A percentile compares a stretch with the other conserved stretches of the same genome.
These are phyloP conservation scores for Populus hybrid DNA, from an alignment of 441 rosid species.

Conservation along the genomic window DNA sequence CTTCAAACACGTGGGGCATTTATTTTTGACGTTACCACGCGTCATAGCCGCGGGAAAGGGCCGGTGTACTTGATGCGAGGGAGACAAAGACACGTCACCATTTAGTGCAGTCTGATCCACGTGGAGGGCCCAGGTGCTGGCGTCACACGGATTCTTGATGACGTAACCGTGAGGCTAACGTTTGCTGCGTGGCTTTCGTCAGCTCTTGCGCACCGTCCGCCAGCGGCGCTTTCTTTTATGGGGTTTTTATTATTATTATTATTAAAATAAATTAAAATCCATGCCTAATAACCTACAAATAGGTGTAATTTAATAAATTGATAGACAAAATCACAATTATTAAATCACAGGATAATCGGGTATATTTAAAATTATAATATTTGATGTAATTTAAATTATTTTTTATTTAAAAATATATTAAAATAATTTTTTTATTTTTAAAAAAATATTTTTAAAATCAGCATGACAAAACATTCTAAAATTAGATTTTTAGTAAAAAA, in stretches of 20 bases:
- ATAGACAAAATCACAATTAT: too few species aligned
- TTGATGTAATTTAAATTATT: too few species aligned
- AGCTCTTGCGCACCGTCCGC: constrained; percentile 21
- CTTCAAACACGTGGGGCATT: not conserved
- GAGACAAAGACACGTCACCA: not conserved
- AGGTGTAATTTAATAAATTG: too few species aligned
- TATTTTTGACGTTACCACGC: not conserved
- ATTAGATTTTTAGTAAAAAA: too few species aligned
- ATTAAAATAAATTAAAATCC: too few species aligned
- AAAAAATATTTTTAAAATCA: too few species aligned
- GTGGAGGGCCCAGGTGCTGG: constrained; percentile 23
- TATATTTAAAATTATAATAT: fast-evolving
- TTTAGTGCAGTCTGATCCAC: not conserved
- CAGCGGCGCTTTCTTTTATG: not conserved
- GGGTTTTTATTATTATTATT: too few species aligned
- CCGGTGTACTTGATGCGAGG: not conserved
- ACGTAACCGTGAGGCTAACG: not conserved
- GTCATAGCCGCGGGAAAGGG: not conserved
- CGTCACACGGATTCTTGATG: constrained; percentile 16
- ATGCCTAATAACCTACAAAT: too few species aligned
- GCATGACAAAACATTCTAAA: fast-evolving
- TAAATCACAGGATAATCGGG: too few species aligned
- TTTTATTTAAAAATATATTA: too few species aligned
- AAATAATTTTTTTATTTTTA: too few species aligned
- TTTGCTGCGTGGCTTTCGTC: not conserved